phyloP scores from a whole-genome alignment of 1,284 basidiomycete genomes.

The Puccinia hordei region DNA sequence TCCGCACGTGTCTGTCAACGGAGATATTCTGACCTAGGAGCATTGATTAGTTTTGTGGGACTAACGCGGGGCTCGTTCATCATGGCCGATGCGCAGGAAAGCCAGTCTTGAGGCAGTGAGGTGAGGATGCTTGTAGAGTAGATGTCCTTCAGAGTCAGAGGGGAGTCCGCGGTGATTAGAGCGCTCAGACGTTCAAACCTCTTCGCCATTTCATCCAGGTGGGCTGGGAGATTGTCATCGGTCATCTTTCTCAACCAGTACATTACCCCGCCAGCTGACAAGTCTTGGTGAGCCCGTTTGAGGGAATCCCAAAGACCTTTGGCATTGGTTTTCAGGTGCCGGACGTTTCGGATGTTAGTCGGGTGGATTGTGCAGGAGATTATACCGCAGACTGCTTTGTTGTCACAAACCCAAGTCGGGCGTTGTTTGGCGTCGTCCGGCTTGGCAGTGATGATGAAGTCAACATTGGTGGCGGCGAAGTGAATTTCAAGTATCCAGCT shows the following conservation, averaged over 20 bases:
- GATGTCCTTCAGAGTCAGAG: too few species aligned
- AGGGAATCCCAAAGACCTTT: background rate
- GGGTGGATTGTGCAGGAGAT: background rate
- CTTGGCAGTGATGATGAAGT: background rate
- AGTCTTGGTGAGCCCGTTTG: constrained; percentile 16
- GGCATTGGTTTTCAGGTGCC: background rate
- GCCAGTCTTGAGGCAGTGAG: too few species aligned
- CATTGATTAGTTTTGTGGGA: background rate
- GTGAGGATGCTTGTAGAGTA: too few species aligned
- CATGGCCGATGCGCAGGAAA: too few species aligned
- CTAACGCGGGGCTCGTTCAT: too few species aligned
- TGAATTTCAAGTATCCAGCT: too few species aligned
- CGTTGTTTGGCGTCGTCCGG: background rate
- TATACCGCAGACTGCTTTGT: constrained; percentile 12
- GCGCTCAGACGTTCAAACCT: background rate
- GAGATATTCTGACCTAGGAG: background rate
- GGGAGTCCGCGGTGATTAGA: too few species aligned
- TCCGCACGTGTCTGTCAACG: background rate
- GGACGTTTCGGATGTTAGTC: background rate
- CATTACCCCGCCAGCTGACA: background rate
- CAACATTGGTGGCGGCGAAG: too few species aligned
- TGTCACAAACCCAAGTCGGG: background rate
- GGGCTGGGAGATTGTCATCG: background rate
- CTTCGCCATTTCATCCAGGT: background rate
- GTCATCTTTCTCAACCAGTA: background rate